A percentile compares a stretch with the other conserved stretches of the same genome.
Conservation (phyloP, 2,329 filamentous ascomycete genomes). For the Pyrenochaeta sp. region DNA sequence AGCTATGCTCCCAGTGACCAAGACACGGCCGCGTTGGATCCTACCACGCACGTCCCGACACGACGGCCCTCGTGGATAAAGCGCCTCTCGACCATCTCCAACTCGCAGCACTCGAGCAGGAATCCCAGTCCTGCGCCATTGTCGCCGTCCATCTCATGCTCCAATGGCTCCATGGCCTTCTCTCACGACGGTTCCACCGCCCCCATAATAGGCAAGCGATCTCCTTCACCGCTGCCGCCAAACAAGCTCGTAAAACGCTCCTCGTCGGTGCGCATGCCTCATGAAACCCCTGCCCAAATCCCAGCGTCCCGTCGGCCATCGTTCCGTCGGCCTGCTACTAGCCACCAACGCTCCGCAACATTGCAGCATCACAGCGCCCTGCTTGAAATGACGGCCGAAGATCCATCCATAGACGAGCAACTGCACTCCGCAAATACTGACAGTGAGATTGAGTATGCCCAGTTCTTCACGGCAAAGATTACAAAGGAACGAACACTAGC, state of each 20-base stretch:
- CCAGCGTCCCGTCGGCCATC: conserved; percentile 70
- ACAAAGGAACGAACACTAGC: conserved; percentile 47
- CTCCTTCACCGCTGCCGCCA: conserved; percentile 59
- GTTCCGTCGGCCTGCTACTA: conserved; percentile 77
- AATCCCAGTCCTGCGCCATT: conserved; percentile 72
- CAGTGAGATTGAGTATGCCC: conserved; percentile 44
- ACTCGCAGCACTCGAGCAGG: conserved; percentile 68
- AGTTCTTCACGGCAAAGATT: conserved; percentile 50
- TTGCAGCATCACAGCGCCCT: conserved; percentile 63
- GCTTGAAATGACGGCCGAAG: conserved; percentile 38
- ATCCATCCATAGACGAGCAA: conserved; percentile 29
- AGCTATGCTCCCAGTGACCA: conserved; percentile 32
- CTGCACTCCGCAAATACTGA: conserved; percentile 29
- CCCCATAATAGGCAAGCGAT: conserved; percentile 64
- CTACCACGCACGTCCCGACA: conserved; percentile 37
- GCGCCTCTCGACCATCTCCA: conserved; percentile 73
- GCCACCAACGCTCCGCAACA: conserved; percentile 78
- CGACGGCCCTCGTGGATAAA: conserved; percentile 72
- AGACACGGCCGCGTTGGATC: conserved; percentile 37
- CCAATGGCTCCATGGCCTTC: conserved; percentile 63
- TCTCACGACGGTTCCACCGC: conserved; percentile 64
- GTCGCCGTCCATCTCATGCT: conserved; percentile 71
- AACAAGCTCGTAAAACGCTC: conserved; percentile 83
- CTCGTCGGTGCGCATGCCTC: conserved; percentile 62
- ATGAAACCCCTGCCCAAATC: conserved; percentile 56